Conservation (phyloP, 257 asterid genomes). For the Solanum rostratum region DNA sequence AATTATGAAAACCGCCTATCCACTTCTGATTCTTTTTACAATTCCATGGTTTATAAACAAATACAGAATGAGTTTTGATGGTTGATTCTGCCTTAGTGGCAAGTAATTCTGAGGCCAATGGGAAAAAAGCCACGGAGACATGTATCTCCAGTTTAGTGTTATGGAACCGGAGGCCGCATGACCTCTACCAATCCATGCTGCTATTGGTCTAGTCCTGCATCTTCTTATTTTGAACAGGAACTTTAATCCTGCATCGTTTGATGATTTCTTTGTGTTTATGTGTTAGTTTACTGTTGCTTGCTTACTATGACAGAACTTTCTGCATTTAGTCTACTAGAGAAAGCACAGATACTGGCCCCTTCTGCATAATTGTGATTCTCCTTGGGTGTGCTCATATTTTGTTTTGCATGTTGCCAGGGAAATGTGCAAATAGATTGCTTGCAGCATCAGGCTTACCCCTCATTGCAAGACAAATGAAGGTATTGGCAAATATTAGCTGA, state of each 20-base stretch:
- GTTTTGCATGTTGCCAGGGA: slow-evolving; percentile 40
- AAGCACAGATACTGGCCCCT: background rate
- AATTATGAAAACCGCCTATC: background rate
- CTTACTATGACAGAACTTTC: background rate
- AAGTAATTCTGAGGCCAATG: background rate
- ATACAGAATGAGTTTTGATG: background rate
- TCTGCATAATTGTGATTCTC: background rate
- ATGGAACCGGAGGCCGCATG: background rate
- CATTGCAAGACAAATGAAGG: slow-evolving; percentile 96
- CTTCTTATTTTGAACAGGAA: background rate
- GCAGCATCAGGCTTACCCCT: slow-evolving; percentile 90
- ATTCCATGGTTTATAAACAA: background rate
- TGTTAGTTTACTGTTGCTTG: background rate
- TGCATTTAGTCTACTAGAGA: background rate
- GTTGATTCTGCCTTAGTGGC: background rate
- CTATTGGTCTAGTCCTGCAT: background rate
- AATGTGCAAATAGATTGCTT: slow-evolving; percentile 91
- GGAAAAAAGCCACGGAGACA: background rate
- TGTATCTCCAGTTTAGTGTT: background rate
- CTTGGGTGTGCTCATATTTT: background rate
- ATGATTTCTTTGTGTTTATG: background rate
- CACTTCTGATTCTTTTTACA: background rate
- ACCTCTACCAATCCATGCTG: background rate
- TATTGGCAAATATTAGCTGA: slow-evolving; percentile 10
- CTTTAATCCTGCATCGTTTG: background rate